Conservation (phyloP, 2,329 filamentous ascomycete species). For the Stenocarpella maydis region DNA sequence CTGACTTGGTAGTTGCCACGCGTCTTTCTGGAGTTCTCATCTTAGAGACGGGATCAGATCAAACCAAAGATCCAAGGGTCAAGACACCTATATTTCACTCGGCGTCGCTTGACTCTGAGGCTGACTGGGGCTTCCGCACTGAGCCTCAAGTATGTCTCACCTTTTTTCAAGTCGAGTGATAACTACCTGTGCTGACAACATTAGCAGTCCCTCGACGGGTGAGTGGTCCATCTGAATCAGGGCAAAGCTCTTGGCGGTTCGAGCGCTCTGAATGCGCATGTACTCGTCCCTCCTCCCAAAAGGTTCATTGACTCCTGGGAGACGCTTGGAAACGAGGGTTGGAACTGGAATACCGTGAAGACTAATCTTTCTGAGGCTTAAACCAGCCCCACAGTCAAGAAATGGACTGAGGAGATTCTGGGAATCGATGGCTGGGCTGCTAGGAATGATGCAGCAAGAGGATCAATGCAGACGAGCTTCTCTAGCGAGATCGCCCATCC, state of each 20-base stretch:
- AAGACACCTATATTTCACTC: slow-evolving; percentile 30
- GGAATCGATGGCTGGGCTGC: slow-evolving; percentile 1
- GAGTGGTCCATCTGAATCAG: slow-evolving; percentile 44
- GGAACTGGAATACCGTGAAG: slow-evolving; percentile 40
- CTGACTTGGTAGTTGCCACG: slow-evolving; percentile 55
- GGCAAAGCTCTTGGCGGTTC: slow-evolving; percentile 46
- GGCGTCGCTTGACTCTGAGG: slow-evolving; percentile 22
- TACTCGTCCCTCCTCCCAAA: slow-evolving; percentile 33
- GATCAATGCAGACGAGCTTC: slow-evolving; percentile 24
- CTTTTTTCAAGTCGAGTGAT: background rate
- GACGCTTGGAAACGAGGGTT: slow-evolving; percentile 41
- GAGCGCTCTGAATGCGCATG: slow-evolving; percentile 43
- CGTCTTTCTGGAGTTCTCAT: slow-evolving; percentile 51
- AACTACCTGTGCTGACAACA: background rate
- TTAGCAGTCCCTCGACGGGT: slow-evolving; percentile 39
- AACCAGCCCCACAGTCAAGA: background rate
- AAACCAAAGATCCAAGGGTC: slow-evolving; percentile 43
- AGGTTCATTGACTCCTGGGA: slow-evolving; percentile 42
- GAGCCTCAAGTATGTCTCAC: slow-evolving; percentile 17
- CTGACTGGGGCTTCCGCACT: slow-evolving; percentile 23
- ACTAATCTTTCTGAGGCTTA: slow-evolving; percentile 44
- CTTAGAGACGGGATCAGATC: slow-evolving; percentile 50
- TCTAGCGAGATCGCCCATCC: slow-evolving; percentile 4
- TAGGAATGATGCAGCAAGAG: slow-evolving; percentile 3
- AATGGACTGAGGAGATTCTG: background rate